Percentiles rank a stretch among this genome's conserved stretches.
These are phyloP conservation scores for Sanguinoderma infundibulare DNA, from an alignment of 1,284 basidiomycete species.

Conservation along the genomic window DNA sequence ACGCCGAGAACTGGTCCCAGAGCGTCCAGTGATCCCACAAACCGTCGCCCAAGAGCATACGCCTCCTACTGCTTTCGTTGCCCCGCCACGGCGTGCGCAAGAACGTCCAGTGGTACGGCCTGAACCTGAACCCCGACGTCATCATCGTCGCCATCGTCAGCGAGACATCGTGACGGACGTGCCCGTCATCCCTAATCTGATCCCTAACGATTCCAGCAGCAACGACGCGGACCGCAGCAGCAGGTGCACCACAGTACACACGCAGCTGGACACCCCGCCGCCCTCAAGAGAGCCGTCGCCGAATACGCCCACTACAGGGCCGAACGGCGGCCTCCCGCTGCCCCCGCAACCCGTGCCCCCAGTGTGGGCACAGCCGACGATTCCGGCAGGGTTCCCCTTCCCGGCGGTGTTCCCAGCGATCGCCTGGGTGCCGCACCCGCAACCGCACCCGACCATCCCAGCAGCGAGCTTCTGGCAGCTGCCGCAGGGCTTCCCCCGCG, in stretches of 20 bases:
- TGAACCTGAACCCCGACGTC: neutral
- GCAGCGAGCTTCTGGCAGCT: slow-evolving; percentile 22
- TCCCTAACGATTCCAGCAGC: neutral
- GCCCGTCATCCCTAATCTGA: slow-evolving; percentile 6
- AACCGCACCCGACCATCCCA: slow-evolving; percentile 25
- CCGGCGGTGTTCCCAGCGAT: slow-evolving; percentile 14
- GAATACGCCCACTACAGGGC: neutral
- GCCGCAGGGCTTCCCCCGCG: slow-evolving; percentile 8
- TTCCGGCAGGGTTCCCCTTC: slow-evolving; percentile 2
- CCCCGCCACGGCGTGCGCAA: neutral
- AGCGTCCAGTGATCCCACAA: too few relatives aligned
- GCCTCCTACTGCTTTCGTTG: neutral
- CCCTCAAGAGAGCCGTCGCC: slow-evolving; percentile 1
- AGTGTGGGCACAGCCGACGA: slow-evolving; percentile 1
- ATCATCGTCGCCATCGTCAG: neutral
- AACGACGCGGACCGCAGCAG: neutral
- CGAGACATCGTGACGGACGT: neutral
- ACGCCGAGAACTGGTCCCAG: neutral
- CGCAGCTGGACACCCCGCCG: neutral
- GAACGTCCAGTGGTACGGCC: neutral
- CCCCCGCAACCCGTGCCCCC: slow-evolving; percentile 2
- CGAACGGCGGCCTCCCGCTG: neutral
- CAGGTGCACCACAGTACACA: neutral
- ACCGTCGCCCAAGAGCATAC: neutral
- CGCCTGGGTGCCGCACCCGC: slow-evolving; percentile 38